Evolutionary conservation across 2,329 filamentous ascomycete genomes (phyloP).

Genomic region (Plectosphaerella cucumerina): DNA sequence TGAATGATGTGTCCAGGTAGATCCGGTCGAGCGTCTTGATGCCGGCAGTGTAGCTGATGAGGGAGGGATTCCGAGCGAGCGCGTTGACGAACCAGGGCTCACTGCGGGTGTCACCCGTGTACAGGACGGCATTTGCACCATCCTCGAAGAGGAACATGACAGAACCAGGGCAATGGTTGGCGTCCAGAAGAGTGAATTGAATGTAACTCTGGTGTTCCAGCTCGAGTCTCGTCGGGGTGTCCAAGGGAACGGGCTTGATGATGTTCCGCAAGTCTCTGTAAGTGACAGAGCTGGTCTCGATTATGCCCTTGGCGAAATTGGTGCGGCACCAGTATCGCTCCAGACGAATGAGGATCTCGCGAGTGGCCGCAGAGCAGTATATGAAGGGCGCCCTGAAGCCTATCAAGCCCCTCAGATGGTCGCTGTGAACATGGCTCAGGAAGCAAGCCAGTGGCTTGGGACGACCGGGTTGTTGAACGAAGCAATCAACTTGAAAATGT

Average conservation of each 20-base stretch:
- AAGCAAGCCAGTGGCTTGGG: constrained; percentile 76
- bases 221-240: constrained; percentile 74
- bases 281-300: constrained; percentile 69
- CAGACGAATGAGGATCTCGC: constrained; percentile 73
- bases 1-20: constrained; percentile 85
- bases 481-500: constrained; percentile 67
- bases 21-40: constrained; percentile 70
- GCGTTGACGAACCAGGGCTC: constrained; percentile 83
- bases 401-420: constrained; percentile 81
- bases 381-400: constrained; percentile 74
- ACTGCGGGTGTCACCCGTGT: constrained; percentile 84
- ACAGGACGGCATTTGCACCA: constrained; percentile 67
- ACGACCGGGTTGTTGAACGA: constrained; percentile 52
- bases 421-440: constrained; percentile 87
- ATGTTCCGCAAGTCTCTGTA: constrained; percentile 73
- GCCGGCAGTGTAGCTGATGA: constrained; percentile 70
- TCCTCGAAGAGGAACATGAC: constrained; percentile 92
- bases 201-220: constrained; percentile 65
- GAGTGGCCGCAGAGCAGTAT: constrained; percentile 83
- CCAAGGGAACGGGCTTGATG: constrained; percentile 76
- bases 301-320: constrained; percentile 72
- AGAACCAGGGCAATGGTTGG: constrained; percentile 86
- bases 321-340: constrained; percentile 77
- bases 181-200: constrained; percentile 80
- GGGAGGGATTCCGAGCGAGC: constrained; percentile 63